phyloP scores from a whole-genome alignment of 139 green algal species.

The Coelastrella sp. region DNA sequence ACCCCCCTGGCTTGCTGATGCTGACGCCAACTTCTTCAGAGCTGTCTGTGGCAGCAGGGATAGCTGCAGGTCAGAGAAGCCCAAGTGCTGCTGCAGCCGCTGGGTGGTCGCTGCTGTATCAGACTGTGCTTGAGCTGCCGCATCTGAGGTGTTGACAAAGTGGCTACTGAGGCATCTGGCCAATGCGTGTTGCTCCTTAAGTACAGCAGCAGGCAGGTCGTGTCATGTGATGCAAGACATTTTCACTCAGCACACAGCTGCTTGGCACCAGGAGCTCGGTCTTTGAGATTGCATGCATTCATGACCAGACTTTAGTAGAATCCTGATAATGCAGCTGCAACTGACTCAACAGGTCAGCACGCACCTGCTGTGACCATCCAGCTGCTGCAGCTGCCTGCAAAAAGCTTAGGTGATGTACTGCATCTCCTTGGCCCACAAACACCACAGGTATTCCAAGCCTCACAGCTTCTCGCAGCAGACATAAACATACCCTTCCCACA shows the following conservation, averaged over 20 bases:
- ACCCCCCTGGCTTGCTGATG: not conserved
- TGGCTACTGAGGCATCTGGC: not conserved
- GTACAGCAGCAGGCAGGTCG: no score
- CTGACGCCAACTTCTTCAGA: conserved; percentile 17
- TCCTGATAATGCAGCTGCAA: not conserved
- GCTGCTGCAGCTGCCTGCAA: not conserved
- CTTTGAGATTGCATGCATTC: not conserved
- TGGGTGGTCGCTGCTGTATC: not conserved
- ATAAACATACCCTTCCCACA: no score
- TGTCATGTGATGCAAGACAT: no score
- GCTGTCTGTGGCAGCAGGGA: conserved; percentile 5
- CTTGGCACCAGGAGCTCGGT: no score
- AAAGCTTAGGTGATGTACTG: not conserved
- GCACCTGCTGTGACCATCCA: conserved; percentile 27
- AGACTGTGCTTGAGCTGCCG: not conserved
- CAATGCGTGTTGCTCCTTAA: not conserved
- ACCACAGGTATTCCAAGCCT: not conserved
- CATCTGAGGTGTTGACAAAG: not conserved
- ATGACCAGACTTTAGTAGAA: not conserved
- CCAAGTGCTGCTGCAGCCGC: not conserved
- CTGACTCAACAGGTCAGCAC: no score
- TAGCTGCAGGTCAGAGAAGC: conserved; percentile 12
- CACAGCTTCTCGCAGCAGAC: not conserved
- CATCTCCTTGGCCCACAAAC: not conserved
- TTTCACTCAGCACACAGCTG: no score